Conservation (phyloP, 768 basidiomycete species). For the Pleurotus giganteus region DNA sequence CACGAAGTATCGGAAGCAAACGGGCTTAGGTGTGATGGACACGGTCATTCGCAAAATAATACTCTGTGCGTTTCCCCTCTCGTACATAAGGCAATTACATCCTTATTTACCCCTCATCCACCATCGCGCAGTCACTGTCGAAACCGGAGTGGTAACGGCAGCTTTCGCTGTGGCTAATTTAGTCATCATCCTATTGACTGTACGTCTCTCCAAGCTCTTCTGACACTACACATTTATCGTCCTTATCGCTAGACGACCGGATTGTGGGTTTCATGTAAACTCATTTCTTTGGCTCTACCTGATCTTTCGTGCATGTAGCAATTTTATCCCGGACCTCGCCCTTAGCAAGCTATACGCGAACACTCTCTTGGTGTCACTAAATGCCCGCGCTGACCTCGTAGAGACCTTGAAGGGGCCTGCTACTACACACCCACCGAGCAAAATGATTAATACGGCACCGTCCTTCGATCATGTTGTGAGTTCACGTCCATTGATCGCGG, state of each 20-base stretch:
- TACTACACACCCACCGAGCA: neutral
- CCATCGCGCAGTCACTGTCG: neutral
- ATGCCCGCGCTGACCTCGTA: neutral
- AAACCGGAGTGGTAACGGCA: slow-evolving; percentile 6
- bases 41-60: neutral
- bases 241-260: neutral
- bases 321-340: neutral
- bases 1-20: slow-evolving; percentile 1
- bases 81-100: neutral
- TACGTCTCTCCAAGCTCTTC: neutral
- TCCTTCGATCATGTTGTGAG: neutral
- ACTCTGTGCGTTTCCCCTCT: neutral
- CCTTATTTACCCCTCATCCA: neutral
- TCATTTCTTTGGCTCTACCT: neutral
- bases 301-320: neutral
- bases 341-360: slow-evolving; percentile 7
- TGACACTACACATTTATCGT: neutral
- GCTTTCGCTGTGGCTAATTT: neutral
- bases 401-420: neutral
- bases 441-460: neutral
- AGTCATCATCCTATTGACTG: neutral
- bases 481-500: neutral
- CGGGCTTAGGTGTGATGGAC: neutral
- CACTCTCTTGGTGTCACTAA: neutral
- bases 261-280: neutral